Percentiles rank a stretch among this genome's conserved stretches.
Evolutionary conservation across 2,329 filamentous ascomycete species (phyloP).

Genomic region (Aureobasidium subglaciale): DNA sequence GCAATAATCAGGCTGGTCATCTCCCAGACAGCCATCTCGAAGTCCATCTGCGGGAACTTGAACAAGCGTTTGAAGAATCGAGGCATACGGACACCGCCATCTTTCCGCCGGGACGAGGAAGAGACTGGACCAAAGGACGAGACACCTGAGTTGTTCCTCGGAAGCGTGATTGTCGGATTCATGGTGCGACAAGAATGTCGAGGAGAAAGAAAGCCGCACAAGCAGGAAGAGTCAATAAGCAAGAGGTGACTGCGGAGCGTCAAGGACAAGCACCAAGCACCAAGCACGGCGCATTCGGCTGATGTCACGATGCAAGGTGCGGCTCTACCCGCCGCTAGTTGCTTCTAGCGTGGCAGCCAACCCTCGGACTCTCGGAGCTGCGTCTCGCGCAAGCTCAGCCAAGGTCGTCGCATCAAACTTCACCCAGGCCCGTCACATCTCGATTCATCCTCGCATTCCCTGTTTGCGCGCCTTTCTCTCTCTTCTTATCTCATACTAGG

Average conservation of each 20-base stretch:
- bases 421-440: too few species aligned
- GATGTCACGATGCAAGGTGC: neutral
- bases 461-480: neutral
- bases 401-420: neutral
- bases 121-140: constrained; percentile 45
- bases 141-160: constrained; percentile 47
- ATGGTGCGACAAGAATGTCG: constrained; percentile 27
- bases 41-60: constrained; percentile 69
- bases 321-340: neutral
- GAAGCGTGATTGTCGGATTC: constrained; percentile 55
- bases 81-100: constrained; percentile 51
- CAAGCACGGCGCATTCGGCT: neutral
- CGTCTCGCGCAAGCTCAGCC: neutral
- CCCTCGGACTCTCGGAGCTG: neutral
- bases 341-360: neutral
- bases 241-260: neutral
- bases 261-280: too few species aligned
- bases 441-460: neutral
- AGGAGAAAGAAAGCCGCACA: neutral
- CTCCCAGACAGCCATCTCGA: constrained; percentile 67
- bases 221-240: neutral
- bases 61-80: constrained; percentile 62
- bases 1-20: constrained; percentile 62
- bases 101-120: constrained; percentile 31
- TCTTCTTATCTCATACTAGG: neutral